Evolutionary conservation across 306 rosid genomes (phyloP), one percentile per base, ranked within the genome.

Genomic region (Carpinus fangiana): DNA sequence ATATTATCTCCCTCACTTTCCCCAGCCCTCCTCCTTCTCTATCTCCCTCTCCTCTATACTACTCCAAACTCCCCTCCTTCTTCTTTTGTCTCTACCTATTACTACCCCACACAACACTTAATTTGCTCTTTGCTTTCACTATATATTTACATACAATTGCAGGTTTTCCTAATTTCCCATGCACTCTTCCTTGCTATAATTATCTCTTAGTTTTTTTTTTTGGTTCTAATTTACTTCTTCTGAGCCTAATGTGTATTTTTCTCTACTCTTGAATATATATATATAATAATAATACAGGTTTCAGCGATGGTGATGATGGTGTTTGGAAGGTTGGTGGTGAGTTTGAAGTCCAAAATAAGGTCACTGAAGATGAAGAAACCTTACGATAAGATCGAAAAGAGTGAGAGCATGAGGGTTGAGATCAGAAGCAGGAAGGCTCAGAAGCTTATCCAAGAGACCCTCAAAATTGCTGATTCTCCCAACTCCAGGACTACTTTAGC

Each of bases 401-500:
- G 98, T 75, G 98, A 95, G 8, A 95, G 98, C 62, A 95, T 95
- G 98, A 88, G 98, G 79, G 88, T 92, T 50, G 98, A 95, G 87
- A 95, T 95, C 4, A 83, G 89, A 73, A 95, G 99, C 88, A 93
- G 80, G 57, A 95, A 93, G 69, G 98, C 99, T 66, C 84, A 86
- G 73, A 93, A 91, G 85, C 87, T 95, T 54, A 91, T 95, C 36
- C 89, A 93, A 79, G 73, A 95, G 48, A 91, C 96, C 38, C 82
- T 95, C 81, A 85, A 89, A 76, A 81, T 86, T 47, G 97, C 97
- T 7, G 99, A 93, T 79, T 93, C 99, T 34, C 98, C 99, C 11
- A 81, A 79, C 23, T 45, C 90, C 34, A 95, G 77, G 76, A 74
- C 93, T 21, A 74, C 93, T 21, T 81, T 73, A 82, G 79, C 77